Base-by-base conservation (phyloP, 1,284 basidiomycete genomes). In the Calocybe gambosa region DNA sequence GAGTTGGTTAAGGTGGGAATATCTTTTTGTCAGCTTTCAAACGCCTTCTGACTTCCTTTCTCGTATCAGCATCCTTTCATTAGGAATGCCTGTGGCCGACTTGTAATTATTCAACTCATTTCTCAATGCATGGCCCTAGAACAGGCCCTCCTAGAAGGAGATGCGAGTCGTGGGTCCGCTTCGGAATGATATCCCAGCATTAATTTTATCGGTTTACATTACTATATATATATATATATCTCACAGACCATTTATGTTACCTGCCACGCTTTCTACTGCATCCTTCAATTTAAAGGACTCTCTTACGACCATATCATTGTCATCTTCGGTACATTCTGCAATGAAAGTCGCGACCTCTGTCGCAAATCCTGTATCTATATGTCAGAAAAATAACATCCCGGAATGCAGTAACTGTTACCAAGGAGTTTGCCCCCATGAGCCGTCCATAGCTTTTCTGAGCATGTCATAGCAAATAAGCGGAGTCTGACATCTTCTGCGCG, bases 291-390 rank as follows among this genome's bases (percentile, higher is more conserved):
- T 71, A 54, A 82, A 75, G 26, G 82, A 78, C 54, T 78, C 82
- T 45, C 71, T 72, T 1, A 88, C 82, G 19, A 91, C 85, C 42
- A 71, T 71, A 54, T 90, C 88, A 61, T 89, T 83, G 46, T 87
- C 87, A 57, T 92, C 89, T 62, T 92, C 88, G 6, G 82, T 77
- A 58, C 82, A 85, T 61, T 92, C 89, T 13, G 78, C 78, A 47
- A 92, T 77, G 67, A 90, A 92, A n/a, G 88, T 85, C 23, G 82
- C 73, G 19, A 85, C 88, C 60, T 92, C 88, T 4, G 80, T 69
- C 8, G 78, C 82, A 55, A 87, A 84, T 8, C 81, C 86, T 84
- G 56, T 42, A 46, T 12, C 49, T 42, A 41, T 49, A 25, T 13
- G 18, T 21, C 36, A 16, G 10, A 5, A 23, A 21, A 12, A 34